Evolutionary conservation across 768 basidiomycete species (phyloP).

Genomic region (Serpula lacrymans): DNA sequence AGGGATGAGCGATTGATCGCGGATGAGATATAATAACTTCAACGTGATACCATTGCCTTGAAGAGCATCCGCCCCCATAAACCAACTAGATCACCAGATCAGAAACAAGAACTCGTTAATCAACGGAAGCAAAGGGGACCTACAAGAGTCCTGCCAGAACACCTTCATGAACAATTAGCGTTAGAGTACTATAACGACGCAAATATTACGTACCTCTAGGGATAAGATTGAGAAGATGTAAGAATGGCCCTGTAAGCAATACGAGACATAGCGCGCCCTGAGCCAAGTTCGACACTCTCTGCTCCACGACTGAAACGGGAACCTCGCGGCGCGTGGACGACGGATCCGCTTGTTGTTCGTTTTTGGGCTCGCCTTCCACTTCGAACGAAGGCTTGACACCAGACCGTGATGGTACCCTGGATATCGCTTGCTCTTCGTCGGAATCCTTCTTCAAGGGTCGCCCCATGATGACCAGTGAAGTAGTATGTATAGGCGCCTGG

Average conservation of each 20-base stretch:
- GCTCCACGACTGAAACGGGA: conserved; percentile 80
- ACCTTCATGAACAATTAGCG: conserved; percentile 28
- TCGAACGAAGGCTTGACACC: no score
- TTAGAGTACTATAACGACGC: conserved; percentile 1
- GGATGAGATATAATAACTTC: conserved; percentile 76
- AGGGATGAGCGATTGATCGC: conserved; percentile 63
- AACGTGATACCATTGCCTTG: conserved; percentile 78
- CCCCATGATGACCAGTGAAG: conserved; percentile 72
- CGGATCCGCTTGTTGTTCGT: conserved; percentile 4
- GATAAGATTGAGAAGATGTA: conserved; percentile 76
- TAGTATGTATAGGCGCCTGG: conserved; percentile 92
- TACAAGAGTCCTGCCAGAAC: conserved; percentile 87
- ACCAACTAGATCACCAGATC: conserved; percentile 54
- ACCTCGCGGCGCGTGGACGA: conserved; percentile 39
- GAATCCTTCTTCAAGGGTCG: conserved; percentile 33
- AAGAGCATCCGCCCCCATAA: conserved; percentile 86
- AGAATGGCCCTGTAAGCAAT: conserved; percentile 76
- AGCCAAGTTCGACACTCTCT: conserved; percentile 87
- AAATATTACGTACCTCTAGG: conserved; percentile 51
- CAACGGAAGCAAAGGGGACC: conserved; percentile 22
- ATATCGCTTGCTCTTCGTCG: conserved; percentile 28
- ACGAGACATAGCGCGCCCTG: conserved; percentile 80
- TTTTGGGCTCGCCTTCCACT: not conserved
- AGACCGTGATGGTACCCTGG: conserved; percentile 9
- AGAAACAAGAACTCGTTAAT: conserved; percentile 5